Percentiles rank a stretch among this genome's conserved stretches.
These are phyloP conservation scores for Bryoerythrophyllum caledonicum DNA, from an alignment of 225 moss, liverwort and hornwort species.

Conservation along the genomic window DNA sequence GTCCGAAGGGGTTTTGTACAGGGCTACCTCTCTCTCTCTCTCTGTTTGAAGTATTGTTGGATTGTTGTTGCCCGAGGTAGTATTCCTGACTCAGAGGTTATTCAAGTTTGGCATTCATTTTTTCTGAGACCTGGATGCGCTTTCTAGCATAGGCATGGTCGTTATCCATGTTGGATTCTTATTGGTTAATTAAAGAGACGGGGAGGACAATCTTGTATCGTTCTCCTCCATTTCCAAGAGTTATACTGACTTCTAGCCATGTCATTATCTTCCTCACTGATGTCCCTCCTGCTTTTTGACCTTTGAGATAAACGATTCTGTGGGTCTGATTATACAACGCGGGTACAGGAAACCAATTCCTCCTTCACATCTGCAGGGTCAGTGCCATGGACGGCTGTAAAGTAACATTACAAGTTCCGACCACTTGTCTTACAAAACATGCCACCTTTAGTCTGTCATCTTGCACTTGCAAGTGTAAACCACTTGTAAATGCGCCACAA, in stretches of 20 bases:
- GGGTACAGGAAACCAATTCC: not conserved
- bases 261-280: not conserved
- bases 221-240: not conserved
- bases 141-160: not conserved
- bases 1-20: not conserved
- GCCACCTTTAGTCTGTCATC: not conserved
- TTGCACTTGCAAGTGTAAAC: too few relatives aligned
- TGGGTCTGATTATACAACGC: not conserved
- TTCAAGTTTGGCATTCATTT: not conserved
- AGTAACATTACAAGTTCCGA: not conserved
- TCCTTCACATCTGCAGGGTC: not conserved
- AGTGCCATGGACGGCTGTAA: not conserved
- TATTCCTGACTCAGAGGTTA: not conserved
- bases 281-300: not conserved
- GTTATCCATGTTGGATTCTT: constrained; percentile 12
- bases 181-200: not conserved
- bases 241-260: not conserved
- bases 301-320: not conserved
- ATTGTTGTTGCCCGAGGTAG: constrained; percentile 15
- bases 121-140: not conserved
- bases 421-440: not conserved
- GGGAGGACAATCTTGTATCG: not conserved
- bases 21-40: not conserved
- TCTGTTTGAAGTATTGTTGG: not conserved
- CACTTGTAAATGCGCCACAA: too few relatives aligned